Percentiles rank a stretch among this genome's conserved stretches.
phyloP scores from a whole-genome alignment of 2,329 filamentous ascomycete species.

The Capronia coronata region DNA sequence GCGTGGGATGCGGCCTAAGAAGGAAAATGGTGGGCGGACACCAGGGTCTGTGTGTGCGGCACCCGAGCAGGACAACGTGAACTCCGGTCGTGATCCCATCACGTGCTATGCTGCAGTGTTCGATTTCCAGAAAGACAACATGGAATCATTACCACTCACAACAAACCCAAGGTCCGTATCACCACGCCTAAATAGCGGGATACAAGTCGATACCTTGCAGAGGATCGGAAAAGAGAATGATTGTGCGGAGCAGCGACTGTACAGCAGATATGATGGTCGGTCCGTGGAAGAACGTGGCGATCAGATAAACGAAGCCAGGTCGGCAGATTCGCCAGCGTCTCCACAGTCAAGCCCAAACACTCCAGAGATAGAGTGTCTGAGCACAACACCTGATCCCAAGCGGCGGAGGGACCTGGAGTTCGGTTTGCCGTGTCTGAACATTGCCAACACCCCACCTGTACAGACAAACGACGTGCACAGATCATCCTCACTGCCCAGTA shows the following conservation, averaged over 20 bases:
- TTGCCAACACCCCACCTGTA: constrained; percentile 6
- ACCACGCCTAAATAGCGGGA: neutral
- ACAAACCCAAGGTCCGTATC: constrained; percentile 6
- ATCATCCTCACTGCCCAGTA: neutral
- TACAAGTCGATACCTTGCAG: neutral
- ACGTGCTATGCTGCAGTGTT: constrained; percentile 16
- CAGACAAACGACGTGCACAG: neutral
- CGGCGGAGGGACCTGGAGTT: constrained; percentile 16
- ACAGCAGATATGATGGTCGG: neutral
- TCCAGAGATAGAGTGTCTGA: neutral
- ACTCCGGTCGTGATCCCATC: neutral
- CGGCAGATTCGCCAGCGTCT: constrained; percentile 5
- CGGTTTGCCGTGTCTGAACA: constrained; percentile 7
- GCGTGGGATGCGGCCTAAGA: constrained; percentile 22
- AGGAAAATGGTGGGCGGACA: constrained; percentile 8
- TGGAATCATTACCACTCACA: constrained; percentile 1
- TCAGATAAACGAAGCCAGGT: neutral
- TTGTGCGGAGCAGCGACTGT: constrained; percentile 2
- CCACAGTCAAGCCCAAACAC: neutral
- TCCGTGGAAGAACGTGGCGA: neutral
- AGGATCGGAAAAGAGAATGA: neutral
- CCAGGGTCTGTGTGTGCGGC: neutral
- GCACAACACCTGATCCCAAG: constrained; percentile 2
- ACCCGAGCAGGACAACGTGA: neutral
- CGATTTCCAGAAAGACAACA: constrained; percentile 14